Evolutionary conservation across 805 yeast species (phyloP).

Genomic region (Nakazawaea pomicola): DNA sequence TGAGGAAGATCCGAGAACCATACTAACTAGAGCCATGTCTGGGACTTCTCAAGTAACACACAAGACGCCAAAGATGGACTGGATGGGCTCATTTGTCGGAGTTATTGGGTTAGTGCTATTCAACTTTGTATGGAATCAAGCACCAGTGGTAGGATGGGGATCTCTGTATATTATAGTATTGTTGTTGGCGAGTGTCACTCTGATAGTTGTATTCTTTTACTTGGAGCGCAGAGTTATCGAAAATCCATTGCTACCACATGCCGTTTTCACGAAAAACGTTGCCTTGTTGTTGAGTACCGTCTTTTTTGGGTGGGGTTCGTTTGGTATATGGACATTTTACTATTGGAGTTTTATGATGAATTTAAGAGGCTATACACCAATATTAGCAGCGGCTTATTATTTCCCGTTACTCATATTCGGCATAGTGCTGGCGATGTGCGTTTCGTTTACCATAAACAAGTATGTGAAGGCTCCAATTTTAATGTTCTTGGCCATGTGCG

Average conservation of each 20-base stretch:
- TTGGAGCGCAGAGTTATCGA: slow-evolving; percentile 41
- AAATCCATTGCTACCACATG: slow-evolving; percentile 51
- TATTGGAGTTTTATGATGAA: slow-evolving; percentile 47
- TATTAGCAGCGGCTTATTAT: slow-evolving; percentile 42
- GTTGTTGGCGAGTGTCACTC: slow-evolving; percentile 42
- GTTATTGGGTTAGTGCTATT: slow-evolving; percentile 56
- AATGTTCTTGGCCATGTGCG: slow-evolving; percentile 44
- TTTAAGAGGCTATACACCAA: slow-evolving; percentile 41
- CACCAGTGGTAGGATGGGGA: slow-evolving; percentile 67
- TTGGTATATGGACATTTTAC: slow-evolving; percentile 71
- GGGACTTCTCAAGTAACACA: background rate
- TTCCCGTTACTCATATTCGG: slow-evolving; percentile 50
- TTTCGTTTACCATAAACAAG: slow-evolving; percentile 41
- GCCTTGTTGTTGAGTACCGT: slow-evolving; percentile 45
- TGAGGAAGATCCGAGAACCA: background rate
- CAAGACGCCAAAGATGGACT: slow-evolving; percentile 31
- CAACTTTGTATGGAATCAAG: slow-evolving; percentile 73
- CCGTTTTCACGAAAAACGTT: slow-evolving; percentile 39
- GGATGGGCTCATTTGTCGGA: slow-evolving; percentile 52
- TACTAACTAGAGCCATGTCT: background rate
- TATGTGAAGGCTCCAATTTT: slow-evolving; percentile 43
- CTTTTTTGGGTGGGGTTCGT: slow-evolving; percentile 71
- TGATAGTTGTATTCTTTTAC: slow-evolving; percentile 39
- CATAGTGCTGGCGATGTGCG: slow-evolving; percentile 45
- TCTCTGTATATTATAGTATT: slow-evolving; percentile 52